Evolutionary conservation across 139 green algal genomes (phyloP).

Genomic region (Picochlorum sp.): DNA sequence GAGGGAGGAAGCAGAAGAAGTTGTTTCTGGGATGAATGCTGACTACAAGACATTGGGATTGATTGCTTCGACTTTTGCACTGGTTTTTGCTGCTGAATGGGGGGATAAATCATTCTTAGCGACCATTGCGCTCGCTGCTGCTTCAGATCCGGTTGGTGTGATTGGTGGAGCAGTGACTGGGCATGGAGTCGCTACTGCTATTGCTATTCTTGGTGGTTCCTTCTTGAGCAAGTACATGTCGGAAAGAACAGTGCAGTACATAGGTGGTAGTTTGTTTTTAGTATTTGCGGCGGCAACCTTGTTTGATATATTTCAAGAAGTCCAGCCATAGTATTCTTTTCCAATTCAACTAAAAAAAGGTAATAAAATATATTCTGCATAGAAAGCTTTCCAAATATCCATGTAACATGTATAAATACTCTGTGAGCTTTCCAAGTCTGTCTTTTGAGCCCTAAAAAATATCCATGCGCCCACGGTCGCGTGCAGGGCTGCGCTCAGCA

Average conservation of each 20-base stretch:
- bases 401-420: slow-evolving; percentile 38
- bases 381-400: slow-evolving; percentile 83
- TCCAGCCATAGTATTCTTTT: background rate
- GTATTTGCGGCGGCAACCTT: slow-evolving; percentile 74
- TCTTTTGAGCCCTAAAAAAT: slow-evolving; percentile 19
- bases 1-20: slow-evolving; percentile 61
- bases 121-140: slow-evolving; percentile 89
- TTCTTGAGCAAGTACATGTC: slow-evolving; percentile 61
- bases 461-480: slow-evolving; percentile 27
- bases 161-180: slow-evolving; percentile 68
- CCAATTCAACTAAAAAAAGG: slow-evolving; percentile 51
- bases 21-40: slow-evolving; percentile 26
- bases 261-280: slow-evolving; percentile 79
- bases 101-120: slow-evolving; percentile 98
- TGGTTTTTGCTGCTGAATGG: slow-evolving; percentile 98
- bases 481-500: slow-evolving; percentile 32
- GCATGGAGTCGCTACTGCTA: slow-evolving; percentile 73
- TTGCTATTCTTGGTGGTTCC: slow-evolving; percentile 68
- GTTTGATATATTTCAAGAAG: slow-evolving; percentile 48
- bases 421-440: slow-evolving; percentile 31
- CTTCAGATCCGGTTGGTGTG: slow-evolving; percentile 55
- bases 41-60: slow-evolving; percentile 16
- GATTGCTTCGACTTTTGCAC: slow-evolving; percentile 75
- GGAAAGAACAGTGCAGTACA: slow-evolving; percentile 66
- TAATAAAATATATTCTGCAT: slow-evolving; percentile 81